Conservation (phyloP, 139 green algal species). For the Trebouxia sp. region DNA sequence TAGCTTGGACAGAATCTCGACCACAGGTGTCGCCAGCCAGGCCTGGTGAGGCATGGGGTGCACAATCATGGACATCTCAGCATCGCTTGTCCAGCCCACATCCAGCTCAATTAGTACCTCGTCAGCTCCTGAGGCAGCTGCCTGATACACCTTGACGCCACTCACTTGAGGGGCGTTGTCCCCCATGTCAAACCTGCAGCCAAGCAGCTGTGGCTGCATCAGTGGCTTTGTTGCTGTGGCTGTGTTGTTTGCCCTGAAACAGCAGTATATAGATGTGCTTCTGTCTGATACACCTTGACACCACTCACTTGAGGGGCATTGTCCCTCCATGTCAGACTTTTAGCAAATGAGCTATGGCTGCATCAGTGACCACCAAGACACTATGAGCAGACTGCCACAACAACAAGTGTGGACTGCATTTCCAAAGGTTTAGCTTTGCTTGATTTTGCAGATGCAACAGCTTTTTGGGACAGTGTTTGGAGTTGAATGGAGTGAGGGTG, state of each 20-base stretch:
- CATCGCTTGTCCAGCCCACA: slow-evolving; percentile 30
- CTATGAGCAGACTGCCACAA: too few relatives aligned
- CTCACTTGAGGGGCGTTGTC: slow-evolving; percentile 26
- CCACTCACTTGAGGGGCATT: background rate
- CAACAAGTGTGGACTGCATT: too few relatives aligned
- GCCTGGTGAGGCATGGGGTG: slow-evolving; percentile 19
- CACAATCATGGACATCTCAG: slow-evolving; percentile 30
- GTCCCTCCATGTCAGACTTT: background rate
- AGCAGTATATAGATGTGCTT: too few relatives aligned
- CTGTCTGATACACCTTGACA: background rate
- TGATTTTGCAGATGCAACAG: too few relatives aligned
- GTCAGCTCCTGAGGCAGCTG: background rate
- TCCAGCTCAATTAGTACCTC: slow-evolving; percentile 36
- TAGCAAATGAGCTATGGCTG: background rate
- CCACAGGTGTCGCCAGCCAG: background rate
- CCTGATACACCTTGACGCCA: slow-evolving; percentile 37
- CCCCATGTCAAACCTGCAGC: slow-evolving; percentile 41
- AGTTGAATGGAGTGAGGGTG: background rate
- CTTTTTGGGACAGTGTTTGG: too few relatives aligned
- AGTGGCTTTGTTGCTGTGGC: background rate
- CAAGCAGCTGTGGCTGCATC: background rate
- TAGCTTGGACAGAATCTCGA: slow-evolving; percentile 13
- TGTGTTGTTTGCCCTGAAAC: background rate
- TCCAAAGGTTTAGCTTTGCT: too few relatives aligned
- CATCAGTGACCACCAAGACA: too few relatives aligned